Evolutionary conservation across 345 rosid species (phyloP), one percentile per base, ranked within the genome.

Genomic region (Brassica incana): DNA sequence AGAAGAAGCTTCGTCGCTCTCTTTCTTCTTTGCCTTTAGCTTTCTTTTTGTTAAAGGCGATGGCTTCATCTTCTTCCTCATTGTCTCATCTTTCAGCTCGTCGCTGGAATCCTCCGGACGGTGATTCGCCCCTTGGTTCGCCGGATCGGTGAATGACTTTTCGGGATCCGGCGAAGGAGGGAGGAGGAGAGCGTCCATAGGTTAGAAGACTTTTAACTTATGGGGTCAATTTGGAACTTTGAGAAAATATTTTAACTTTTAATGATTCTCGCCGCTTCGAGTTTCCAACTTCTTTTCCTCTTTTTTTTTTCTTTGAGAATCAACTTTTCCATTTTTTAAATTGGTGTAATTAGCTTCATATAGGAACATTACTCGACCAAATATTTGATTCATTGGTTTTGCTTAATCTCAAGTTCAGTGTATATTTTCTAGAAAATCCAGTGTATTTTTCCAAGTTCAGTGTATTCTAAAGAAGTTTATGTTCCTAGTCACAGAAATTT

Each of bases 101-200:
- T 69, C 75, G 12, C 27, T 9, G 36, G 36, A 16, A 27, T 66
- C 60, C 27, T 70, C 65, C 1, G 76, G 23, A 8, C 74, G 27
- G 33, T 36, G 81, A 70, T 38, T 36, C 0, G 11, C 65, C 10
- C 75, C 36, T 48, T 71, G 56, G 78, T 74, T 25, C 9, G 80
- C 79, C 65, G 84, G 80, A 67, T 52, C 70, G 67, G 81, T 14
- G 52, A 68, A 20, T 0, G 29, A 30, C 72, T n/a, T 74, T 27
- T 67, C 38, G 73, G 78, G 77, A 38, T 79, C 74, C 74, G 78
- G 67, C 63, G 84, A 59, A 29, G 82, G 72, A 70, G 78, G 14
- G 18, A 75, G 67, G 66, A 69, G 64, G 72, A 74, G 79, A 80
- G 74, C 36, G 66, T 79, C 86, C 87, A 89, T 89, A 25, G 56